Percentiles rank a stretch among this genome's conserved stretches.
phyloP scores from a whole-genome alignment of 2,329 filamentous ascomycete species.

The Aspergillus luchuensis region DNA sequence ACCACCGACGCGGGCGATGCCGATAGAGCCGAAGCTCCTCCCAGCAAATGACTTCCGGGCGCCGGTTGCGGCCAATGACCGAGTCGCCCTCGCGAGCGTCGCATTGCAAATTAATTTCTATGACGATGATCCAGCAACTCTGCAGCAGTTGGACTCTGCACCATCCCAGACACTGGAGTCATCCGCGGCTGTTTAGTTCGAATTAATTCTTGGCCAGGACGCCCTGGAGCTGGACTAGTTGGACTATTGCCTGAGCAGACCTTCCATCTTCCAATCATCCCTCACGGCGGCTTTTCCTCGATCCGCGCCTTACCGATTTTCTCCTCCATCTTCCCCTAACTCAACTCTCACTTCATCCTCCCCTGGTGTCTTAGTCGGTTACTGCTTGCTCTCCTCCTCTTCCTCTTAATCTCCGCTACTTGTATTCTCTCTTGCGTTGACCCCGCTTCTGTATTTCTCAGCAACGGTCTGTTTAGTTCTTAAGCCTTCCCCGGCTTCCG shows the following conservation, averaged over 20 bases:
- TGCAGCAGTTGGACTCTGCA: not conserved
- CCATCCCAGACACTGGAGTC: constrained; percentile 3
- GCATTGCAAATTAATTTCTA: constrained; percentile 5
- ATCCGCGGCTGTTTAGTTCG: constrained; percentile 7
- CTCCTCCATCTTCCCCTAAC: constrained; percentile 5
- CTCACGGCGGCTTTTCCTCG: constrained; percentile 13
- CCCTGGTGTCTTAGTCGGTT: not conserved
- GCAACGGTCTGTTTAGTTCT: not conserved
- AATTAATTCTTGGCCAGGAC: not conserved
- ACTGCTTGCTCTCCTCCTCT: not conserved
- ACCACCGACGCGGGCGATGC: constrained; percentile 12
- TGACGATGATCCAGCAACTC: not conserved
- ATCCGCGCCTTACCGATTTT: constrained; percentile 22
- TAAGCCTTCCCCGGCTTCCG: not conserved
- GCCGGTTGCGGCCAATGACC: constrained; percentile 15
- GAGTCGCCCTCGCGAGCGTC: not conserved
- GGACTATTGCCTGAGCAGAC: constrained; percentile 17
- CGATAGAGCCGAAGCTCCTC: constrained; percentile 14
- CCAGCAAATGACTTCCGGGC: constrained; percentile 2
- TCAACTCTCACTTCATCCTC: constrained; percentile 9
- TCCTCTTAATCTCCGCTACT: constrained; percentile 2
- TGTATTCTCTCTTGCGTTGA: not conserved
- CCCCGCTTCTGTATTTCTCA: not conserved
- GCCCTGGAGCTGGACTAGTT: not conserved
- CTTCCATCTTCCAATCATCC: constrained; percentile 6